Evolutionary conservation across 768 basidiomycete species (phyloP).

Genomic region (Rhodotorula sphaerocarpa): DNA sequence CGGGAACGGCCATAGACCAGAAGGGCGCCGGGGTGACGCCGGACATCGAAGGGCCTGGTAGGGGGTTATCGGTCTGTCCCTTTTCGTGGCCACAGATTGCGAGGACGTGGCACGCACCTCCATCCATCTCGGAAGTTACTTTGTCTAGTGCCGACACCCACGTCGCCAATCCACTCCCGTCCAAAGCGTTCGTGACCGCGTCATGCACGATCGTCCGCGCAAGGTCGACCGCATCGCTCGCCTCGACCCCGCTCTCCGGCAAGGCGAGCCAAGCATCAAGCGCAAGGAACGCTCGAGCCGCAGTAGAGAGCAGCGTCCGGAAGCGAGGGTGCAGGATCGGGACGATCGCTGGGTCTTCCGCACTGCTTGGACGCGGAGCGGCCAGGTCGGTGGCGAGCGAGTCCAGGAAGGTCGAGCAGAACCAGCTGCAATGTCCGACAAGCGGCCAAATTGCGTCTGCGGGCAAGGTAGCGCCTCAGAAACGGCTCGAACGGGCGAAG

Average conservation of each 20-base stretch:
- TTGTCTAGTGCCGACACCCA: background rate
- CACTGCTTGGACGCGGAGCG: too few relatives aligned
- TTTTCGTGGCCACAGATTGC: too few relatives aligned
- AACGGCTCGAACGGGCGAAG: background rate
- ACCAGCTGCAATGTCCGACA: slow-evolving; percentile 4
- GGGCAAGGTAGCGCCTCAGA: too few relatives aligned
- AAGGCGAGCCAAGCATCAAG: background rate
- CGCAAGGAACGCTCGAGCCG: background rate
- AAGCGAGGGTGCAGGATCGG: slow-evolving; percentile 7
- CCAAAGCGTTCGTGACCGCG: background rate
- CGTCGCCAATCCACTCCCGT: background rate
- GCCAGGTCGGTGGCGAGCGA: background rate
- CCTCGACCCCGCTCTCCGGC: background rate
- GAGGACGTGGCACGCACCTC: background rate
- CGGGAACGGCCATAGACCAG: background rate
- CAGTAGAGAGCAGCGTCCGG: background rate
- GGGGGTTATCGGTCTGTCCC: too few relatives aligned
- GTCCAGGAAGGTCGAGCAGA: background rate
- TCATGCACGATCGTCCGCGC: background rate
- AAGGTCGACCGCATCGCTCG: slow-evolving; percentile 3
- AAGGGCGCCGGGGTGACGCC: background rate
- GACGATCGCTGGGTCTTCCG: background rate
- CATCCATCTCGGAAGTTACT: background rate
- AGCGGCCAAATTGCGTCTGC: slow-evolving; percentile 16
- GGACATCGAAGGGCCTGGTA: background rate